Evolutionary conservation across 2,329 filamentous ascomycete species (phyloP).

Genomic region (Alternaria postmessia): DNA sequence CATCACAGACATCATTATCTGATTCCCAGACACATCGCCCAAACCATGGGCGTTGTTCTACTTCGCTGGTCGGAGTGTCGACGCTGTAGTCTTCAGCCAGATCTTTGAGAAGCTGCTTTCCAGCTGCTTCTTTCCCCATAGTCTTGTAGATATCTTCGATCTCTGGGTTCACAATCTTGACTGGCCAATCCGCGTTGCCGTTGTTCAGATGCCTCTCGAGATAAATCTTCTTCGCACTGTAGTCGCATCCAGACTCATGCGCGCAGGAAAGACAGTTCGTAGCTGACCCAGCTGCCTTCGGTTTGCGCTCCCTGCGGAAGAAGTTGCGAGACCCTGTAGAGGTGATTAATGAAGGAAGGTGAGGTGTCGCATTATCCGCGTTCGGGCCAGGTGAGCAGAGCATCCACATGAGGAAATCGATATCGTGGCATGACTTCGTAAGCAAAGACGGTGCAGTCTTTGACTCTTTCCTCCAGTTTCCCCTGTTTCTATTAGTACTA

Average conservation of each 20-base stretch:
- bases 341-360: constrained; percentile 77
- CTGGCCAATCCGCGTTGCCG: constrained; percentile 79
- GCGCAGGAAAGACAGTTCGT: constrained; percentile 90
- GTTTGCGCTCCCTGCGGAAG: constrained; percentile 80
- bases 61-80: constrained; percentile 60
- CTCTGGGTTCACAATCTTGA: constrained; percentile 89
- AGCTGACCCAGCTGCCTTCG: constrained; percentile 72
- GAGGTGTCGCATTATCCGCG: constrained; percentile 59
- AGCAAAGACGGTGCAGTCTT: constrained; percentile 81
- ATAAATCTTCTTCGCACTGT: constrained; percentile 86
- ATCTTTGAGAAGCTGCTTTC: constrained; percentile 57
- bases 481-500: constrained; percentile 56
- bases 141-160: constrained; percentile 76
- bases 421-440: constrained; percentile 96
- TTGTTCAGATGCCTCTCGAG: constrained; percentile 71
- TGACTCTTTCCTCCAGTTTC: constrained; percentile 89
- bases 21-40: constrained; percentile 94
- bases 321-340: constrained; percentile 80
- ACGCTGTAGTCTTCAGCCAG: constrained; percentile 66
- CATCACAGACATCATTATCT: constrained; percentile 93
- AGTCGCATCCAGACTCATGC: constrained; percentile 77
- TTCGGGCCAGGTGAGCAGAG: constrained; percentile 73
- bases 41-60: constrained; percentile 71
- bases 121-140: constrained; percentile 59
- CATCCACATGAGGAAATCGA: constrained; percentile 92